These are phyloP conservation scores for Juglanconis juglandina DNA, from an alignment of 2,329 filamentous ascomycete genomes.

Conservation along the genomic window DNA sequence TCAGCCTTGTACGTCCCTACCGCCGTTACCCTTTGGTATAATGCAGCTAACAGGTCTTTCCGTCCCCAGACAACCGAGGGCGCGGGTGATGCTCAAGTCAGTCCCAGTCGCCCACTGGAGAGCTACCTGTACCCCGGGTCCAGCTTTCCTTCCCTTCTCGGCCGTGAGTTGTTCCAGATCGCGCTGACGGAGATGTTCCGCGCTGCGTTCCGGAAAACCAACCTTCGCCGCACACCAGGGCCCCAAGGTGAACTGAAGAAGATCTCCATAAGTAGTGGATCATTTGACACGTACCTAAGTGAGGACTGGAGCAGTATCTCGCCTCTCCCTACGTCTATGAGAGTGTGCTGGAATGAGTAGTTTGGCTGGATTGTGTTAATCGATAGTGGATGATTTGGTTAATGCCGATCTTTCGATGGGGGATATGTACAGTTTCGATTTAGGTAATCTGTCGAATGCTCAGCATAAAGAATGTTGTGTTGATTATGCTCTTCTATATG, in stretches of 20 bases:
- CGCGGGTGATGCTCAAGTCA: constrained; percentile 56
- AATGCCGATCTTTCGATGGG: too few species aligned
- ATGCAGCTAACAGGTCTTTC: constrained; percentile 28
- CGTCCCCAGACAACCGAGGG: constrained; percentile 51
- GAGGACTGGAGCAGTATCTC: constrained; percentile 55
- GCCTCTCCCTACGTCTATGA: constrained; percentile 32
- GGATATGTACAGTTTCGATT: too few species aligned
- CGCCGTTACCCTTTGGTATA: neutral
- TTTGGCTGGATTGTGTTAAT: neutral
- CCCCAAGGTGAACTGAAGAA: constrained; percentile 66
- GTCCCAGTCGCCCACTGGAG: constrained; percentile 60
- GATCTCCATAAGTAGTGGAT: constrained; percentile 50
- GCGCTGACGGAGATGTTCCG: constrained; percentile 68
- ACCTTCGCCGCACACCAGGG: constrained; percentile 59
- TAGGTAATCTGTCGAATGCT: too few species aligned
- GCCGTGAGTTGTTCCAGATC: constrained; percentile 56
- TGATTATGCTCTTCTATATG: too few species aligned
- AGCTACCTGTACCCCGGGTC: constrained; percentile 63
- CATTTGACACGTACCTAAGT: constrained; percentile 58
- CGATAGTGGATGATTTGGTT: too few species aligned
- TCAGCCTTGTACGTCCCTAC: constrained; percentile 52
- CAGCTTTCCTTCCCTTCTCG: constrained; percentile 62
- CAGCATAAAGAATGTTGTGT: too few species aligned
- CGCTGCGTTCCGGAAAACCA: constrained; percentile 57
- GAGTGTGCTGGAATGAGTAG: constrained; percentile 28